These are phyloP conservation scores for Cryphonectria nitschkei DNA, from an alignment of 2,329 filamentous ascomycete species.

Conservation along the genomic window DNA sequence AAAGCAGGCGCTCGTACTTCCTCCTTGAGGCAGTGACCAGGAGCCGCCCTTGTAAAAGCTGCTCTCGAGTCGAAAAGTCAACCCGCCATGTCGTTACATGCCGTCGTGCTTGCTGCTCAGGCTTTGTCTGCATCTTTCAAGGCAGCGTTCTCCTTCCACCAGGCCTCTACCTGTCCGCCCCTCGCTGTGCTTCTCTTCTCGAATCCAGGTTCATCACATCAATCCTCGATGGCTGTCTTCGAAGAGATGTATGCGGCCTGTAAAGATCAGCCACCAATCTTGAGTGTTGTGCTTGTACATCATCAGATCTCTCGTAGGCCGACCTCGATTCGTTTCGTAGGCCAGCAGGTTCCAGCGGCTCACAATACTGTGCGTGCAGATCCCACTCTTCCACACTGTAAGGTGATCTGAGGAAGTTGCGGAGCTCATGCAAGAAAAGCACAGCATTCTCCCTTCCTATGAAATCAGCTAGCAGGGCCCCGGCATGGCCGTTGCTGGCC, in stretches of 20 bases:
- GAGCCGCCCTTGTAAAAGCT: not conserved
- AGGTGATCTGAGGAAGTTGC: slow-evolving; percentile 81
- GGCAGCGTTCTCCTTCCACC: not conserved
- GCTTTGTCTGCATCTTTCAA: not conserved
- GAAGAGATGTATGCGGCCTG: slow-evolving; percentile 2
- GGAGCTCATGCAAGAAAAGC: slow-evolving; percentile 83
- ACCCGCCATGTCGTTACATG: not conserved
- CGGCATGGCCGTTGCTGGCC: slow-evolving; percentile 76
- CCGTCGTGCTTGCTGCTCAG: not conserved
- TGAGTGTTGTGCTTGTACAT: slow-evolving; percentile 1
- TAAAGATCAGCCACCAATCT: slow-evolving; percentile 24
- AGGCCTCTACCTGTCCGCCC: not conserved
- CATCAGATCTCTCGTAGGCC: not conserved
- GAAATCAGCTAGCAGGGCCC: slow-evolving; percentile 78
- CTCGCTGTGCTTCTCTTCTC: not conserved
- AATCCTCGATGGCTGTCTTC: not conserved
- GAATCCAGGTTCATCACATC: not conserved
- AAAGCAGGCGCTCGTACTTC: not conserved
- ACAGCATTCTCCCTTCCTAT: slow-evolving; percentile 73
- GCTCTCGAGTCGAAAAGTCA: not conserved
- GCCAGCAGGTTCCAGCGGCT: slow-evolving; percentile 6
- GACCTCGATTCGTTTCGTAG: not conserved
- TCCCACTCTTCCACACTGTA: slow-evolving; percentile 79
- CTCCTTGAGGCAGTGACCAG: not conserved
- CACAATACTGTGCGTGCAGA: slow-evolving; percentile 70